Conservation (phyloP, 2,329 filamentous ascomycete genomes). For the Trichoderma hamatum region DNA sequence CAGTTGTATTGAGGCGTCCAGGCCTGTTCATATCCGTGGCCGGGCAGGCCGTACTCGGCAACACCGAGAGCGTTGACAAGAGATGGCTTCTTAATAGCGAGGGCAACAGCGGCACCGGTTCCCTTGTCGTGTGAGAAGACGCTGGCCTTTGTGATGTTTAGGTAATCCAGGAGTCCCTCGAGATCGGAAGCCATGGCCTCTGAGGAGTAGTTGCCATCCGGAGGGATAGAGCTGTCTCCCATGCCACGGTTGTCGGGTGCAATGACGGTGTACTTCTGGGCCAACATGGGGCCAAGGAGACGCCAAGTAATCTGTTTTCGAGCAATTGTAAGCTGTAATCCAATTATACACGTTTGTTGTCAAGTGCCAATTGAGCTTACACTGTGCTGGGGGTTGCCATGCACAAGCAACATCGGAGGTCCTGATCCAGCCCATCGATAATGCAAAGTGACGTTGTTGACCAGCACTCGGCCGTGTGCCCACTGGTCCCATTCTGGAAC, state of each 20-base stretch:
- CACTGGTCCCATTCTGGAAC: constrained; percentile 29
- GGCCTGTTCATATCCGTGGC: background rate
- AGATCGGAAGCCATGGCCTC: constrained; percentile 12
- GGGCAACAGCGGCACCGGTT: constrained; percentile 45
- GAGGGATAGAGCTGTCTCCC: constrained; percentile 45
- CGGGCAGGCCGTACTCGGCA: background rate
- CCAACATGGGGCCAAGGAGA: constrained; percentile 44
- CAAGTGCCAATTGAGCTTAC: background rate
- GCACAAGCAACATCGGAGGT: constrained; percentile 45
- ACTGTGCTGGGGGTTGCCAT: constrained; percentile 47
- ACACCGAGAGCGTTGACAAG: constrained; percentile 35
- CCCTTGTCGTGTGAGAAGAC: constrained; percentile 52
- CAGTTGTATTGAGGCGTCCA: background rate
- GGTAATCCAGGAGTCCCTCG: constrained; percentile 44
- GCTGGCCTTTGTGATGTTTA: constrained; percentile 46
- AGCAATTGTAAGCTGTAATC: background rate
- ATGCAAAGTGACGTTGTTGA: constrained; percentile 46
- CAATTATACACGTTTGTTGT: background rate
- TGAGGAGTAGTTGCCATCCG: constrained; percentile 45
- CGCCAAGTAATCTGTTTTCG: constrained; percentile 38
- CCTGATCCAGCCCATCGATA: constrained; percentile 46
- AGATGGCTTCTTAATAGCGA: constrained; percentile 42
- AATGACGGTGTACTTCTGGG: constrained; percentile 48
- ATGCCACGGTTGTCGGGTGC: constrained; percentile 47
- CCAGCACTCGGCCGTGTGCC: constrained; percentile 41